These are phyloP conservation scores for Tricholoma bakamatsutake DNA, from an alignment of 768 basidiomycete genomes.

Conservation along the genomic window DNA sequence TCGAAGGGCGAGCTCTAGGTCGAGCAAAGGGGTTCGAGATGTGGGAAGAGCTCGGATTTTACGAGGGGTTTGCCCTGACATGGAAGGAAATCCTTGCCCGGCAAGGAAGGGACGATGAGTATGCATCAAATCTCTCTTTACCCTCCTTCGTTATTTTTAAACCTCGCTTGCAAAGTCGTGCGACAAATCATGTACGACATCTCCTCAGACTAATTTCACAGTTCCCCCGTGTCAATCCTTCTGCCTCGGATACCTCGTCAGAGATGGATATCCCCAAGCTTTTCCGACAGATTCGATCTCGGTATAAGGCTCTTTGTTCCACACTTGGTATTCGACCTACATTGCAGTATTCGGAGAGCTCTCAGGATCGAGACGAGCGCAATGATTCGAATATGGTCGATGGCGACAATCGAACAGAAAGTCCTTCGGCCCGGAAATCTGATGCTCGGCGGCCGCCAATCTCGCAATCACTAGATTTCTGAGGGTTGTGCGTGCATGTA, in stretches of 20 bases:
- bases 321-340: constrained; percentile 60
- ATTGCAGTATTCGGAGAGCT: constrained; percentile 27
- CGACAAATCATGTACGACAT: constrained; percentile 55
- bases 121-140: constrained; percentile 16
- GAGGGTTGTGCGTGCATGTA: no score
- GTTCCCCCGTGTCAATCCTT: constrained; percentile 79
- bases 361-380: constrained; percentile 15
- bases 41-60: constrained; percentile 96
- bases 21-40: constrained; percentile 90
- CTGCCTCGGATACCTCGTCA: constrained; percentile 31
- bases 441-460: neutral
- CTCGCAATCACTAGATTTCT: neutral
- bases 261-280: constrained; percentile 72
- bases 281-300: constrained; percentile 78
- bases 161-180: constrained; percentile 37
- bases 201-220: constrained; percentile 66
- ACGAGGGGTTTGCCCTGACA: constrained; percentile 75
- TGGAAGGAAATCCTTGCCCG: constrained; percentile 53
- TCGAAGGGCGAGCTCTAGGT: constrained; percentile 87
- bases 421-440: constrained; percentile 6
- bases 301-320: constrained; percentile 84
- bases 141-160: constrained; percentile 1
- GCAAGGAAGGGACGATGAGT: constrained; percentile 44
- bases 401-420: neutral
- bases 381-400: constrained; percentile 8